A percentile compares a stretch with the other conserved stretches of the same genome.
phyloP scores from a whole-genome alignment of 371 early-diverging fungal genomes.

The Mucor saturninus region DNA sequence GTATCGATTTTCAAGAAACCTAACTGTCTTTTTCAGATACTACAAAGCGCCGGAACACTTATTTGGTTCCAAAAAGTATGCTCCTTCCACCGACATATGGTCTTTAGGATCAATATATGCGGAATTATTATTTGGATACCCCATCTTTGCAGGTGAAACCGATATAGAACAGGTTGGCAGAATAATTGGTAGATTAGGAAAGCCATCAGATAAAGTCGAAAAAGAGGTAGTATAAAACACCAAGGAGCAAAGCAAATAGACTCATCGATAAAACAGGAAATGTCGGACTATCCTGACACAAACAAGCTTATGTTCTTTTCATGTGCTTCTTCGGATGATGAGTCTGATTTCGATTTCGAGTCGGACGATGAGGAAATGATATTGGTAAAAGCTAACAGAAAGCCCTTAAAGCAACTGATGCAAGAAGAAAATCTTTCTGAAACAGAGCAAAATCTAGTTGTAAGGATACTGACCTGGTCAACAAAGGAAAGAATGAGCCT shows the following conservation, averaged over 20 bases:
- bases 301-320: slow-evolving; percentile 50
- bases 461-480: slow-evolving; percentile 44
- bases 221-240: slow-evolving; percentile 22
- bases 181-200: slow-evolving; percentile 40
- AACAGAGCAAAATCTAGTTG: slow-evolving; percentile 16
- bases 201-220: slow-evolving; percentile 30
- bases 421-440: slow-evolving; percentile 37
- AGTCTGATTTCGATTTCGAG: slow-evolving; percentile 4
- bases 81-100: slow-evolving; percentile 53
- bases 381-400: slow-evolving; percentile 32
- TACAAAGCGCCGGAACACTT: slow-evolving; percentile 58
- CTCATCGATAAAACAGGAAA: slow-evolving; percentile 31
- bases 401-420: slow-evolving; percentile 36
- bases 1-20: not conserved
- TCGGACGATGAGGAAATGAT: slow-evolving; percentile 31
- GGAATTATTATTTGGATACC: slow-evolving; percentile 36
- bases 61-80: slow-evolving; percentile 40
- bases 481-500: slow-evolving; percentile 27
- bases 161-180: slow-evolving; percentile 53
- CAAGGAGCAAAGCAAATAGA: not conserved
- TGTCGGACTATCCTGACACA: slow-evolving; percentile 42
- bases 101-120: slow-evolving; percentile 45
- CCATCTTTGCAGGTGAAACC: slow-evolving; percentile 42
- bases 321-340: slow-evolving; percentile 2
- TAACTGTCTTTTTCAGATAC: slow-evolving; percentile 25